Percentiles rank a stretch among this genome's conserved stretches.
Evolutionary conservation across 1,284 basidiomycete species (phyloP).

Genomic region (Phellinidium pouzarii): DNA sequence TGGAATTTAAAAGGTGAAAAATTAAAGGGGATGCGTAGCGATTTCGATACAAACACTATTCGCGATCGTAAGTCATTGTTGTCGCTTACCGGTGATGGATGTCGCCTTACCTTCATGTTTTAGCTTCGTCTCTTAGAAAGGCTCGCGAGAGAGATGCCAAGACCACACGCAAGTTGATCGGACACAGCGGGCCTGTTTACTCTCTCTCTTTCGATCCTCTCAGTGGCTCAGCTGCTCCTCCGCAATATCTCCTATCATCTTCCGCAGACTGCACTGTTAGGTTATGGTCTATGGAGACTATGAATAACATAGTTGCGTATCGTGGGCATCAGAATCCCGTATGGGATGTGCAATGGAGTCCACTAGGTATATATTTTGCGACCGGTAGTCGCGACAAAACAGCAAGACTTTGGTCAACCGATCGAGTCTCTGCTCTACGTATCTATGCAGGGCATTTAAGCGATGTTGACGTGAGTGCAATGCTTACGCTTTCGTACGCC

Average conservation of each 20-base stretch:
- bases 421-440: conserved; percentile 79
- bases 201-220: conserved; percentile 90
- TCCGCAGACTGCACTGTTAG: conserved; percentile 92
- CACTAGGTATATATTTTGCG: conserved; percentile 97
- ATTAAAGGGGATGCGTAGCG: conserved; percentile 69
- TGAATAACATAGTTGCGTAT: conserved; percentile 90
- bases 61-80: conserved; percentile 55
- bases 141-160: conserved; percentile 73
- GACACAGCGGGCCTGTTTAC: conserved; percentile 96
- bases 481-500: background rate
- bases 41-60: conserved; percentile 62
- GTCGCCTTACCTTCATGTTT: conserved; percentile 12
- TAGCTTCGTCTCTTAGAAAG: conserved; percentile 57
- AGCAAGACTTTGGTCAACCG: conserved; percentile 94
- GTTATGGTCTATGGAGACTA: conserved; percentile 94
- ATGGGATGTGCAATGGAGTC: conserved; percentile 99
- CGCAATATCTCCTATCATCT: conserved; percentile 83
- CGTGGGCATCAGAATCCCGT: conserved; percentile 96
- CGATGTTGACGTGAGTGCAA: conserved; percentile 85
- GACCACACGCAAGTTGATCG: conserved; percentile 88
- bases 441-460: conserved; percentile 96
- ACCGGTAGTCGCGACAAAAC: conserved; percentile 92
- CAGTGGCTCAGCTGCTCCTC: conserved; percentile 78
- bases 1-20: conserved; percentile 96
- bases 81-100: conserved; percentile 9